These are phyloP conservation scores for Exophiala bonariae DNA, from an alignment of 2,329 filamentous ascomycete genomes.

Conservation along the genomic window DNA sequence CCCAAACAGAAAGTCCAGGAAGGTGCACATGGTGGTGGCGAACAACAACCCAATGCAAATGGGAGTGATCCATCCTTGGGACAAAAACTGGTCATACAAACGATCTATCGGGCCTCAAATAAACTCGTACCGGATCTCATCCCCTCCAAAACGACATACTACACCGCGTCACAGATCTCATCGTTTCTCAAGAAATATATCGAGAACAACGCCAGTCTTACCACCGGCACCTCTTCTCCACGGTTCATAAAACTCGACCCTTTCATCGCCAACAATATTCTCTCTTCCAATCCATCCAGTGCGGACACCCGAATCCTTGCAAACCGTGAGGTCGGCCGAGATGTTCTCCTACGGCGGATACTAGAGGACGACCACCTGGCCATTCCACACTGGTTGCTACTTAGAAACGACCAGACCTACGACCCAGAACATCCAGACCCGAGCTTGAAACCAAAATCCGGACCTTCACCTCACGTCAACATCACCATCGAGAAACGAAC, in stretches of 20 bases:
- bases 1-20: slow-evolving; percentile 56
- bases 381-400: slow-evolving; percentile 58
- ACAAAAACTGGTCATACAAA: slow-evolving; percentile 49
- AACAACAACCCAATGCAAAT: slow-evolving; percentile 34
- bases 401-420: slow-evolving; percentile 47
- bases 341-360: slow-evolving; percentile 61
- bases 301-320: slow-evolving; percentile 59
- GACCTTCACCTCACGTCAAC: slow-evolving; percentile 59
- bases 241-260: slow-evolving; percentile 63
- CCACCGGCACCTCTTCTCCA: slow-evolving; percentile 35
- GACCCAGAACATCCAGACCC: slow-evolving; percentile 36
- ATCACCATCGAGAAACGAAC: slow-evolving; percentile 64
- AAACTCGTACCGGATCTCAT: slow-evolving; percentile 59
- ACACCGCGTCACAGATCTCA: slow-evolving; percentile 61
- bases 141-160: slow-evolving; percentile 53
- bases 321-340: slow-evolving; percentile 59
- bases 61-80: slow-evolving; percentile 41
- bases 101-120: slow-evolving; percentile 57
- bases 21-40: slow-evolving; percentile 39
- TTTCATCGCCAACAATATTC: slow-evolving; percentile 62
- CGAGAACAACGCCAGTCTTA: slow-evolving; percentile 30
- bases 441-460: slow-evolving; percentile 60
- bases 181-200: slow-evolving; percentile 59
- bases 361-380: slow-evolving; percentile 50
- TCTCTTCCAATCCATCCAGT: slow-evolving; percentile 51